Base-by-base conservation (phyloP, 768 basidiomycete genomes). In the Termitomyces sp. region DNA sequence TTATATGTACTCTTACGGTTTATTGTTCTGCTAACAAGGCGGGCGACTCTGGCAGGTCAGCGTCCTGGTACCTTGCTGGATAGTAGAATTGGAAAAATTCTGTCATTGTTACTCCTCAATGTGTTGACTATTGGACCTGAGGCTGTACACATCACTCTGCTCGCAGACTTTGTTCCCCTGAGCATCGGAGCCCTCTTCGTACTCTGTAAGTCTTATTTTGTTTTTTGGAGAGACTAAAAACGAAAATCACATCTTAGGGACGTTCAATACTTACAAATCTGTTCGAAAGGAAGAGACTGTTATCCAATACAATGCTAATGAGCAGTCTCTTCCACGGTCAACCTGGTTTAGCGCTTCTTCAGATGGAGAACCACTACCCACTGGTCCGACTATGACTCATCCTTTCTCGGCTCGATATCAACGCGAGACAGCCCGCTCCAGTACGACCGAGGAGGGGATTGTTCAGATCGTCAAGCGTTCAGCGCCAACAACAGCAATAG, bases 141-240 rank as follows among this genome's bases (percentile, higher is more conserved):
- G 8, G 61, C 58, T 7, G 41, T 54, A 15, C 55, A 53, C 35
- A 57, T 62, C 53, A 59, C 42, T 11, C 26, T 62, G 9, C 26
- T 59, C 11, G 61, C 61, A 14, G 61, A 62, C 21, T 59, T 62
- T 49, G 30, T 62, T 52, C 61, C 58, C 10, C 37, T 62, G 0
- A 57, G 61, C 31, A 55, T 62, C 15, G 61, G 61, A 23, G 49
- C 58, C 8, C 49, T 62, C 37, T 37, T 50, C 8, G 61, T 62
- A 23, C 61, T 59, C 41, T 50, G 61, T 62, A 53, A 28, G 37
- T 14, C 31, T 15, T 23, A 4, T 21, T 21, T n/a, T 35, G 30
- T 3, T 17, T 26, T 10, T 35, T 12, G 2, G 28, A 26, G 8
- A 28, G 12, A 42, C n/a, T 31, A 21, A 51, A 35, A n/a, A 30